phyloP scores from a whole-genome alignment of 495 filamentous ascomycete species.

The Aspergillus mulundensis region DNA sequence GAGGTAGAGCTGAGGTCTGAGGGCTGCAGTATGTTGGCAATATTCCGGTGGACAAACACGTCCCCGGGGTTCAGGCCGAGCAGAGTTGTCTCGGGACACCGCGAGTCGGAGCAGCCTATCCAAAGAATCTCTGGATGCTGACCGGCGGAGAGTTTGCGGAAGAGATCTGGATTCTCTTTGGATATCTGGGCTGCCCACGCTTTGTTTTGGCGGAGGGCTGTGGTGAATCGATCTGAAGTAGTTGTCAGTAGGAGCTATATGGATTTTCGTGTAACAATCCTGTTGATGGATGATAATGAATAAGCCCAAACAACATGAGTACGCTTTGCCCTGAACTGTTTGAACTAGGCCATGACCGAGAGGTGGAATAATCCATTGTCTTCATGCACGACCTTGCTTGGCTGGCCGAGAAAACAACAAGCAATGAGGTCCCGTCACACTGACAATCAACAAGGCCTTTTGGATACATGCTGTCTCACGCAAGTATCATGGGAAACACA shows the following conservation, averaged over 20 bases:
- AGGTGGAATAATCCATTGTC: not conserved
- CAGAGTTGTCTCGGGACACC: conserved; percentile 83
- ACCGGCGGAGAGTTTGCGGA: conserved; percentile 61
- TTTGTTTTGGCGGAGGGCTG: conserved; percentile 52
- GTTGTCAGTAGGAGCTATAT: conserved; percentile 10
- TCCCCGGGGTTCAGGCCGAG: conserved; percentile 79
- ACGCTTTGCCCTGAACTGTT: not conserved
- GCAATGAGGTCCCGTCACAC: not conserved
- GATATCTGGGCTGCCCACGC: conserved; percentile 65
- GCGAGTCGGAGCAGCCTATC: conserved; percentile 89
- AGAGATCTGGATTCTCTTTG: conserved; percentile 65
- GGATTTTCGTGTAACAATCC: not conserved
- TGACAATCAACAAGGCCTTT: not conserved
- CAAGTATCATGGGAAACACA: not conserved
- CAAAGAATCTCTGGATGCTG: conserved; percentile 80
- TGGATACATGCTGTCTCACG: not conserved
- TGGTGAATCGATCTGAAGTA: conserved; percentile 6
- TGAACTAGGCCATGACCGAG: not conserved
- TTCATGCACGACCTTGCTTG: not conserved
- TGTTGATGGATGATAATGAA: not conserved
- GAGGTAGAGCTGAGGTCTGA: conserved; percentile 70
- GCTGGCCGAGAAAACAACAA: not conserved
- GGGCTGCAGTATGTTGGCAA: conserved; percentile 80
- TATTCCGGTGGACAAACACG: conserved; percentile 92
- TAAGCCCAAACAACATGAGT: not conserved